These are phyloP conservation scores for Penicillium sp. DNA, from an alignment of 2,329 filamentous ascomycete genomes.

Conservation along the genomic window DNA sequence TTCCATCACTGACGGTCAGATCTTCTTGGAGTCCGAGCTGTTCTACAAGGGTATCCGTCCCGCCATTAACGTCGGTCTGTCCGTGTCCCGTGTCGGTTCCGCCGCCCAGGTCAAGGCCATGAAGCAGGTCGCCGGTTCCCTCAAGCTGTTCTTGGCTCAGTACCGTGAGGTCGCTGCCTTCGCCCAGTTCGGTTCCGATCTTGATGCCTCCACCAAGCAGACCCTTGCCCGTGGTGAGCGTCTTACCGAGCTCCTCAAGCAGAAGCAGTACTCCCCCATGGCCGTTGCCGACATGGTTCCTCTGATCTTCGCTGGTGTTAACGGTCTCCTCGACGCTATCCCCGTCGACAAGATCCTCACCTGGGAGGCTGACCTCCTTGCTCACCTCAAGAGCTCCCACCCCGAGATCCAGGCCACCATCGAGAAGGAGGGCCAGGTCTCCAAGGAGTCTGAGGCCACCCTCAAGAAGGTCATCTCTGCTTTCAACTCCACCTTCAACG, in stretches of 20 bases:
- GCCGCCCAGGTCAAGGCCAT: constrained; percentile 99
- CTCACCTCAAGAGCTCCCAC: constrained; percentile 90
- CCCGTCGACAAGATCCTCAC: constrained; percentile 86
- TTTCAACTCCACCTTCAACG: constrained; percentile 92
- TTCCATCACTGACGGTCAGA: constrained; percentile 99
- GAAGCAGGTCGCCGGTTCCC: constrained; percentile 99
- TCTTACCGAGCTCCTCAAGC: constrained; percentile 97
- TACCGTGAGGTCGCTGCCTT: constrained; percentile 99
- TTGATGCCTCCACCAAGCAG: constrained; percentile 98
- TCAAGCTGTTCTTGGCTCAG: constrained; percentile 99
- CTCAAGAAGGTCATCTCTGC: constrained; percentile 66
- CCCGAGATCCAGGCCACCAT: constrained; percentile 77
- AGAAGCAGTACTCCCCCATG: constrained; percentile 99
- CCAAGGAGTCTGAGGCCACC: constrained; percentile 74
- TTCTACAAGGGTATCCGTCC: constrained; percentile 99
- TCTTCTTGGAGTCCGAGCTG: constrained; percentile 98
- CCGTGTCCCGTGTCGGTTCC: constrained; percentile 99
- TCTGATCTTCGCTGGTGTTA: constrained; percentile 98
- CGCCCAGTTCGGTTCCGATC: constrained; percentile 99
- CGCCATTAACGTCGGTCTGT: constrained; percentile 99
- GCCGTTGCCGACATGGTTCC: constrained; percentile 99
- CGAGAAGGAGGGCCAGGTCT: constrained; percentile 91
- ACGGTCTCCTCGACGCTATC: constrained; percentile 84
- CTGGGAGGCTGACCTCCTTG: constrained; percentile 94
- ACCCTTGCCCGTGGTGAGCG: constrained; percentile 97